These are phyloP conservation scores for Fusarium agapanthi DNA, from an alignment of 2,329 filamentous ascomycete species.

Conservation along the genomic window DNA sequence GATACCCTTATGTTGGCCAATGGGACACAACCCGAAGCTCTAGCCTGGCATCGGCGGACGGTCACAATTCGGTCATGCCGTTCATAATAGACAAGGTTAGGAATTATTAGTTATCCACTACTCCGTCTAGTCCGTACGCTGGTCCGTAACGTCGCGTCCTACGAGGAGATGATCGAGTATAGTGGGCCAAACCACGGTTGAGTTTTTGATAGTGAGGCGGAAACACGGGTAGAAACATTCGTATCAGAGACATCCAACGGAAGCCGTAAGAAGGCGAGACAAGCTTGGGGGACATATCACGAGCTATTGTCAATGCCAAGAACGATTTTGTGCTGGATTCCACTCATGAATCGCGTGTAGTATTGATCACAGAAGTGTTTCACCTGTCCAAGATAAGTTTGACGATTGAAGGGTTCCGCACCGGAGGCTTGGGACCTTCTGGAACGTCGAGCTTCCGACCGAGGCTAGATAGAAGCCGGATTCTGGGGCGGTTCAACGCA, in stretches of 20 bases:
- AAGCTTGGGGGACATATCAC: constrained; percentile 14
- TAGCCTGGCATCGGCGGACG: constrained; percentile 26
- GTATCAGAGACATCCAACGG: constrained; percentile 25
- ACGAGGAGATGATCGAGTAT: constrained; percentile 22
- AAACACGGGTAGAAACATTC: constrained; percentile 23
- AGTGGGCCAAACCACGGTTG: constrained; percentile 21
- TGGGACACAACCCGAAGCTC: constrained; percentile 40
- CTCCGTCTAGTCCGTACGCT: not conserved
- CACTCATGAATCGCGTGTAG: constrained; percentile 14
- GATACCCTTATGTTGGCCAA: constrained; percentile 38
- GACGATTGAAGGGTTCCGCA: constrained; percentile 16
- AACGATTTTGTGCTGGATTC: constrained; percentile 6
- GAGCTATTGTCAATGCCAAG: constrained; percentile 12
- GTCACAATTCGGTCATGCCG: constrained; percentile 39
- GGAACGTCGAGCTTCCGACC: constrained; percentile 36
- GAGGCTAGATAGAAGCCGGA: constrained; percentile 25
- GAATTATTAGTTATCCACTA: constrained; percentile 33
- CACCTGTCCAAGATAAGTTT: constrained; percentile 30
- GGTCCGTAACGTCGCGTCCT: constrained; percentile 16
- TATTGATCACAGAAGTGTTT: constrained; percentile 36
- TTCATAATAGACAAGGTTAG: constrained; percentile 35
- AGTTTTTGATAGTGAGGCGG: constrained; percentile 24
- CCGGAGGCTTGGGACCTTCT: constrained; percentile 37
- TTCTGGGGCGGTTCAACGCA: constrained; percentile 23
- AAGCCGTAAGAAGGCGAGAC: constrained; percentile 17